A percentile compares a stretch with the other conserved stretches of the same genome.
Evolutionary conservation across 495 filamentous ascomycete genomes (phyloP).

Genomic region (Aspergillus bertholletiae): DNA sequence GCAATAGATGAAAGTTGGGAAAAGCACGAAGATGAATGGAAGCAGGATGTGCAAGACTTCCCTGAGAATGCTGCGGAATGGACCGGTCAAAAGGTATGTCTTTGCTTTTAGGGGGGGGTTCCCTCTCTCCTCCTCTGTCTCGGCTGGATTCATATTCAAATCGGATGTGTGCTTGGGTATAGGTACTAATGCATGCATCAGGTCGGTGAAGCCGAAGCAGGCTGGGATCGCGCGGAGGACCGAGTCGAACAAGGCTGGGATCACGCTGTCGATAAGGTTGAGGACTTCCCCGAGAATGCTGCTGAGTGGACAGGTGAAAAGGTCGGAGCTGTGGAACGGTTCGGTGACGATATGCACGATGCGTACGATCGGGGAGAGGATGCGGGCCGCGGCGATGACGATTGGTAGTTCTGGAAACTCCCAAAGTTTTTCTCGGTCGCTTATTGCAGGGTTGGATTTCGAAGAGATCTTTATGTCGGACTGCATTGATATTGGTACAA

Average conservation of each 20-base stretch:
- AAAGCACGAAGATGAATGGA: constrained; percentile 24
- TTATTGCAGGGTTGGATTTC: background rate
- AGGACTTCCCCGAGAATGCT: constrained; percentile 34
- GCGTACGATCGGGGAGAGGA: constrained; percentile 34
- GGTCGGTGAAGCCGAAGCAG: constrained; percentile 31
- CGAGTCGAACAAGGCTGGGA: constrained; percentile 28
- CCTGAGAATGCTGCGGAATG: constrained; percentile 37
- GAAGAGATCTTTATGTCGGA: background rate
- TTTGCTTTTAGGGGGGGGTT: too few relatives aligned
- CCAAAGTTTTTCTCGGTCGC: background rate
- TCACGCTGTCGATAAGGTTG: constrained; percentile 27
- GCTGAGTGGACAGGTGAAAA: constrained; percentile 34
- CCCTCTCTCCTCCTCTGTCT: too few relatives aligned
- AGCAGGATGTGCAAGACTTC: constrained; percentile 33
- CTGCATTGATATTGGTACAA: too few relatives aligned
- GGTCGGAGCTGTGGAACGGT: constrained; percentile 36
- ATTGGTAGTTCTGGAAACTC: constrained; percentile 4
- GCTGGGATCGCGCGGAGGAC: constrained; percentile 24
- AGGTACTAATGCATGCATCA: constrained; percentile 3
- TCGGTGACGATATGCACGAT: constrained; percentile 33
- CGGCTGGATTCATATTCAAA: too few relatives aligned
- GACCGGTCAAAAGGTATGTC: constrained; percentile 31
- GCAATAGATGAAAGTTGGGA: constrained; percentile 25
- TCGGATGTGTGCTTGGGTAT: too few relatives aligned
- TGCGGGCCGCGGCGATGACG: constrained; percentile 22